Evolutionary conservation across 306 rosid species (phyloP).

Genomic region (Myrica gale): DNA sequence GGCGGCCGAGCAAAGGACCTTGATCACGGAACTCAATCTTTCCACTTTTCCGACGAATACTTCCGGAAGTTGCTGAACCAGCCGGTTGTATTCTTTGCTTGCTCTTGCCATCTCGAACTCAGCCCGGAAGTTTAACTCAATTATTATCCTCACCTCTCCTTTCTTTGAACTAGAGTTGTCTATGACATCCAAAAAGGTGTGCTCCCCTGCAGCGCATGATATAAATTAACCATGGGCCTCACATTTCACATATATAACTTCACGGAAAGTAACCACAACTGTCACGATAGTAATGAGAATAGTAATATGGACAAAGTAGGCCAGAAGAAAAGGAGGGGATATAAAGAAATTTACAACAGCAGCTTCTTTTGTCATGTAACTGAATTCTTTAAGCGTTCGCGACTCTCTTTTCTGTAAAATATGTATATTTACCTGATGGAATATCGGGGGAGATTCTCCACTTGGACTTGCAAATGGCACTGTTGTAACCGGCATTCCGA

Average conservation of each 20-base stretch:
- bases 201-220: slow-evolving; percentile 50
- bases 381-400: too few relatives aligned
- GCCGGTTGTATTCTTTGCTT: slow-evolving; percentile 51
- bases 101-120: slow-evolving; percentile 78
- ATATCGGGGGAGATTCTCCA: slow-evolving; percentile 59
- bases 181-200: slow-evolving; percentile 66
- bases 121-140: slow-evolving; percentile 66
- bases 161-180: slow-evolving; percentile 42
- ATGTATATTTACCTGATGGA: slow-evolving; percentile 56
- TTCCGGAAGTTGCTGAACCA: slow-evolving; percentile 61
- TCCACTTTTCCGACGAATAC: slow-evolving; percentile 76
- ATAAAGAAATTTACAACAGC: background rate
- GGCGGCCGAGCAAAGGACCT: slow-evolving; percentile 64
- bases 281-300: too few relatives aligned
- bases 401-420: too few relatives aligned
- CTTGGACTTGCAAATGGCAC: slow-evolving; percentile 74
- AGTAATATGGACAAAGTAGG: too few relatives aligned
- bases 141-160: slow-evolving; percentile 60
- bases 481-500: slow-evolving; percentile 44
- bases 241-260: background rate
- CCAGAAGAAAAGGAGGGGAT: background rate
- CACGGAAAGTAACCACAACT: too few relatives aligned
- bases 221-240: background rate
- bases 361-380: background rate
- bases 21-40: slow-evolving; percentile 50